Evolutionary conservation across 2,329 filamentous ascomycete species (phyloP).

Genomic region (Akanthomyces lecanii): DNA sequence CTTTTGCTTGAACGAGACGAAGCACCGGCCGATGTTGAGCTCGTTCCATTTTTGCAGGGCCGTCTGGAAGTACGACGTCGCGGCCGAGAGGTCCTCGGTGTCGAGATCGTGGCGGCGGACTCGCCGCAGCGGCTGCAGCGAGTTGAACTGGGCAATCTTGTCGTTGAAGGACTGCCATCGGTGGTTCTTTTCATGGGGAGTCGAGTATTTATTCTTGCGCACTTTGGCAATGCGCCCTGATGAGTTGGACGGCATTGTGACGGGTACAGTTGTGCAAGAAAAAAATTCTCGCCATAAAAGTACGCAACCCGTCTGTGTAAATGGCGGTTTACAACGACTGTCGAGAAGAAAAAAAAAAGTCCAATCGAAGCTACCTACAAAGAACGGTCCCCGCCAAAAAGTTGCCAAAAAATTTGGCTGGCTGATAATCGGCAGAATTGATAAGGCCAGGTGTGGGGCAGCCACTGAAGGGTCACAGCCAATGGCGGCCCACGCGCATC

Average conservation of each 20-base stretch:
- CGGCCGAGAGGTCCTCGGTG: conserved; percentile 67
- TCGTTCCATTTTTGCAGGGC: conserved; percentile 86
- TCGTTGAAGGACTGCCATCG: conserved; percentile 87
- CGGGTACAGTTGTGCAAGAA: conserved; percentile 21
- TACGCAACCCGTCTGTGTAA: conserved; percentile 9
- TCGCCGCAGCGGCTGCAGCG: conserved; percentile 84
- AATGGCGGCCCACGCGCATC: conserved; percentile 33
- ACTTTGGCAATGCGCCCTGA: conserved; percentile 66
- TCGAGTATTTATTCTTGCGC: conserved; percentile 65
- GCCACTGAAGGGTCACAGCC: conserved; percentile 19
- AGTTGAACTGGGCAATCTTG: conserved; percentile 85
- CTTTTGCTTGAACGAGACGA: conserved; percentile 71
- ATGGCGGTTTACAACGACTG: conserved; percentile 12
- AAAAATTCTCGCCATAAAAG: conserved; percentile 20
- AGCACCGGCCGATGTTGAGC: conserved; percentile 80
- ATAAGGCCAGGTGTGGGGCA: conserved; percentile 28
- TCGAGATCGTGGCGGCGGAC: conserved; percentile 82
- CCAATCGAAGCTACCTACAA: conserved; percentile 11
- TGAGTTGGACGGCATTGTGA: conserved; percentile 57
- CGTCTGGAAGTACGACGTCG: conserved; percentile 82
- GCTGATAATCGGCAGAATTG: conserved; percentile 31
- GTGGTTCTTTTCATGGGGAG: conserved; percentile 75
- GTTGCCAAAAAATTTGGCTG: conserved; percentile 28
- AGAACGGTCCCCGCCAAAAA: conserved; percentile 19
- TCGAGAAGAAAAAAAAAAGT: conserved; percentile 20